These are phyloP conservation scores for Cucumis hystrix DNA, from an alignment of 306 rosid species.

Conservation along the genomic window DNA sequence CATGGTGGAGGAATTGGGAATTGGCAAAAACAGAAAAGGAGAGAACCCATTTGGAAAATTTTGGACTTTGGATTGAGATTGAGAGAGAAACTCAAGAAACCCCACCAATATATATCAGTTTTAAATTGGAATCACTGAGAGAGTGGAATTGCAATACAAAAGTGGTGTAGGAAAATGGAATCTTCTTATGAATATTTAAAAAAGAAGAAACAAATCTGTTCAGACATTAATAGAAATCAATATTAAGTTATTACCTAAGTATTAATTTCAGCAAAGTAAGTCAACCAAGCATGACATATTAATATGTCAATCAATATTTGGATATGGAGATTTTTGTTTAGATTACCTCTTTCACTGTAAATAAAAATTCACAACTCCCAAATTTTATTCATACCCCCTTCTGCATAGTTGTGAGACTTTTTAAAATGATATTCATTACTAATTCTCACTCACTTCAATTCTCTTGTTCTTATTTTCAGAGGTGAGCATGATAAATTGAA, in stretches of 20 bases:
- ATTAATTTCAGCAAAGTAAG: not conserved
- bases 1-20: conserved; percentile 2
- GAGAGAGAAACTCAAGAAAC: not conserved
- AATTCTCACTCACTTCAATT: too few species aligned
- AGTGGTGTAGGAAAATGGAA: not conserved
- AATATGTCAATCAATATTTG: too few species aligned
- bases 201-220: not conserved
- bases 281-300: too few species aligned
- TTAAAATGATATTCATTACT: too few species aligned
- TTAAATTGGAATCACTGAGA: not conserved
- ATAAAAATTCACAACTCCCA: too few species aligned
- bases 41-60: conserved; percentile 7
- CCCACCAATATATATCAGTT: not conserved
- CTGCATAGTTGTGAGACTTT: too few species aligned
- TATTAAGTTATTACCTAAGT: not conserved
- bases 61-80: not conserved
- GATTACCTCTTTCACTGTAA: too few species aligned
- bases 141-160: not conserved
- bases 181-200: not conserved
- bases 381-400: too few species aligned
- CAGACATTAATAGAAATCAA: not conserved
- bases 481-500: too few species aligned
- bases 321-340: too few species aligned
- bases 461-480: too few species aligned
- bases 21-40: conserved; percentile 1